These are phyloP conservation scores for Globisporangium uncinulatum DNA, from an alignment of 352 stramenopile genomes.

Conservation along the genomic window DNA sequence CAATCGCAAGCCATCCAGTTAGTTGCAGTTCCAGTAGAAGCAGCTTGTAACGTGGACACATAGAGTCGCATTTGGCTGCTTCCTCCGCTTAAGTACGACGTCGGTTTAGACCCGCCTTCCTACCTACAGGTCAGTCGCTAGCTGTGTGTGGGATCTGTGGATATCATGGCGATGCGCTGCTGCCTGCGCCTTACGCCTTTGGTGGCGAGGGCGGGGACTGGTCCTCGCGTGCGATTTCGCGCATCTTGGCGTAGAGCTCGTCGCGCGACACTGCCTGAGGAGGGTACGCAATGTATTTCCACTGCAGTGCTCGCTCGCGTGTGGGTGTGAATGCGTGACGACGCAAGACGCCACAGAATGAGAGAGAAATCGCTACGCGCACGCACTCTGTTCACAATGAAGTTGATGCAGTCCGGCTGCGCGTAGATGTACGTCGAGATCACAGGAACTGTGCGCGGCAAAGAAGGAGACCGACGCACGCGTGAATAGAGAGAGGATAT, in stretches of 20 bases:
- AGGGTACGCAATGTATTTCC: constrained; percentile 85
- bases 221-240: constrained; percentile 57
- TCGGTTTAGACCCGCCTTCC: too few species aligned
- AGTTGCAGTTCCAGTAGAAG: neutral
- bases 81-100: neutral
- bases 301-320: constrained; percentile 21
- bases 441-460: constrained; percentile 53
- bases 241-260: constrained; percentile 73
- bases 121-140: too few species aligned
- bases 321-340: neutral
- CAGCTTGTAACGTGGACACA: constrained; percentile 8
- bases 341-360: neutral
- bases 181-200: constrained; percentile 10
- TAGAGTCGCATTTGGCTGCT: constrained; percentile 13
- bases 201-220: constrained; percentile 17
- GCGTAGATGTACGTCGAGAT: constrained; percentile 79
- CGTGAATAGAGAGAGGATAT: neutral
- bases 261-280: constrained; percentile 69
- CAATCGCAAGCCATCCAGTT: neutral
- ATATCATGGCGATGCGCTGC: neutral
- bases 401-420: constrained; percentile 81
- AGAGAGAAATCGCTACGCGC: neutral
- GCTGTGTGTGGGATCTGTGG: neutral
- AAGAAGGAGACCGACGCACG: neutral
- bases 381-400: constrained; percentile 57